Evolutionary conservation across 176 grass and related monocot genomes (phyloP), one percentile per base, ranked within the genome.

Genomic region (Typha latifolia): DNA sequence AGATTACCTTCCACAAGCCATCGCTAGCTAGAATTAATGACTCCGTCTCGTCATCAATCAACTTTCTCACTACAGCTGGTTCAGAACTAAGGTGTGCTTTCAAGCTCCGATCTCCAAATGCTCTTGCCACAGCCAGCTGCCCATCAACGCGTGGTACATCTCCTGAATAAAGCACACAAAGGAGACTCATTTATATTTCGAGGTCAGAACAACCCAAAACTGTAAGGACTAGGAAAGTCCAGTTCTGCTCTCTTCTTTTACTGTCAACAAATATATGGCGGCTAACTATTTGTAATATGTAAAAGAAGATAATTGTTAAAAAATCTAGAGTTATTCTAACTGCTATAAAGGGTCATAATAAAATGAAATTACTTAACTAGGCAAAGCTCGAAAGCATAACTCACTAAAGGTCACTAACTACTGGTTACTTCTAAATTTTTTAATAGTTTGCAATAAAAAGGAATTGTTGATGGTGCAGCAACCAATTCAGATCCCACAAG

Each of bases 1-100:
- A 19, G 27, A 56, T 85, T 76, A 99, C 94, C 94, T 99, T 99
- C 94, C 94, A 99, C 43, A 99, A 81, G 16, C 94, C 94, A 55
- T 99, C 94, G 64, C 94, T 99, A 71, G 94, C 94, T 68, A 99
- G 89, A 80, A 99, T 99, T 72, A 99, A 55, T 26, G 85, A 85
- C 48, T 99, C 86, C 1, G 65, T 71, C 62, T 62, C 77, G 48
- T 93, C 89, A 63, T 93, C 68, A 4, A 93, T 86, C 49, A 23
- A 12, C 71, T 85, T 71, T 26, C 85, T 76, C 1, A 12, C 47
- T 32, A 99, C 71, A 62, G 90, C 10, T 57, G 94, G 94, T 0
- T 99, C 94, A 66, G 94, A 93, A 71, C 89, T 99, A 48, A 99
- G 89, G 65, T 99, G 94, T 47, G 70, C 82, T 67, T 99, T 99